phyloP scores from a whole-genome alignment of 75 land plant species.

The Picea glauca region DNA sequence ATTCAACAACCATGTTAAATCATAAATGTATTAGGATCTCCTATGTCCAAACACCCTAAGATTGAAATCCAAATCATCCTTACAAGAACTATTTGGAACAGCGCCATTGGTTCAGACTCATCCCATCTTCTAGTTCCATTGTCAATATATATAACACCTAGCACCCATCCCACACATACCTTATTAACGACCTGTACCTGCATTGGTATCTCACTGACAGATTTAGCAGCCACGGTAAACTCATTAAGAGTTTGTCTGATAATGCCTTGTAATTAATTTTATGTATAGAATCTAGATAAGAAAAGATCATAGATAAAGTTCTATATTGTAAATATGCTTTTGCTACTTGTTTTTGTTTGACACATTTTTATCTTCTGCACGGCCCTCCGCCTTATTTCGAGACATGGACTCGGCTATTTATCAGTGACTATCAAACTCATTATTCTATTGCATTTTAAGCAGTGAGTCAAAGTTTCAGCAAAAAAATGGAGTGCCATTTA shows the following conservation, averaged over 20 bases:
- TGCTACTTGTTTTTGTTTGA: too few species aligned
- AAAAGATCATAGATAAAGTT: background rate
- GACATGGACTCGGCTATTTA: too few species aligned
- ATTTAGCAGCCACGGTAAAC: background rate
- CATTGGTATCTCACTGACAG: background rate
- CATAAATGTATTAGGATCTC: background rate
- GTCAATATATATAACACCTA: background rate
- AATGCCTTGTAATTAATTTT: background rate
- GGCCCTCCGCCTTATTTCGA: too few species aligned
- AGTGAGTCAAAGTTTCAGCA: background rate
- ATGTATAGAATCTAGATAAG: background rate
- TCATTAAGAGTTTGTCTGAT: background rate
- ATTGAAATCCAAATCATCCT: background rate
- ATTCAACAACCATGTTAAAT: too few species aligned
- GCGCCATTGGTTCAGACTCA: background rate
- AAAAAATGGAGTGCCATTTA: background rate
- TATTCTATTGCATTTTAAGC: background rate
- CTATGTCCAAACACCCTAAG: background rate
- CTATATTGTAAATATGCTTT: too few species aligned
- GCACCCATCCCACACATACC: background rate
- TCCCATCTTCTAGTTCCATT: background rate
- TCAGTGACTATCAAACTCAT: too few species aligned
- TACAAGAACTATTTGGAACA: background rate
- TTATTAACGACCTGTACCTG: background rate
- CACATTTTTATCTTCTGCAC: too few species aligned